These are phyloP conservation scores for Penicillium taxi DNA, from an alignment of 495 filamentous ascomycete genomes.

Conservation along the genomic window DNA sequence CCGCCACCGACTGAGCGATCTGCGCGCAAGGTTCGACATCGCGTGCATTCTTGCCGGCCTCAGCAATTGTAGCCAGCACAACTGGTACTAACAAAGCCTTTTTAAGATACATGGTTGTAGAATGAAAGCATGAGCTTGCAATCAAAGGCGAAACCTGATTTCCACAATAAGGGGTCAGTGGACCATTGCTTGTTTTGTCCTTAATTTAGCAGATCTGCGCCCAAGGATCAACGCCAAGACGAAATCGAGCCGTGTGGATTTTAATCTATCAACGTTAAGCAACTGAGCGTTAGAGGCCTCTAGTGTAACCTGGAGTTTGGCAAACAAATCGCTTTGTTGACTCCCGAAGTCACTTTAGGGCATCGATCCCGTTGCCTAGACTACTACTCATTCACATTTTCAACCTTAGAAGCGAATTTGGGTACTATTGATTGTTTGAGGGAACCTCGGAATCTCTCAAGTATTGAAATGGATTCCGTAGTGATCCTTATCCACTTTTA, in stretches of 20 bases:
- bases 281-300: no score
- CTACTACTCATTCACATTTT: no score
- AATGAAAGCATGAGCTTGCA: conserved; percentile 6
- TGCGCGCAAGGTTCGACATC: conserved; percentile 22
- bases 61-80: conserved; percentile 9
- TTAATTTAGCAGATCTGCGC: conserved; percentile 18
- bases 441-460: no score
- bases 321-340: no score
- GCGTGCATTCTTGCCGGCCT: conserved; percentile 8
- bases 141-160: not conserved
- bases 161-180: conserved; percentile 19
- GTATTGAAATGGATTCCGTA: no score
- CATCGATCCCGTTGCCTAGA: no score
- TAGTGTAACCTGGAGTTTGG: no score
- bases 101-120: conserved; percentile 14
- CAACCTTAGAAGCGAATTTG: no score
- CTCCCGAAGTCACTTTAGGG: no score
- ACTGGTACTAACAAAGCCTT: conserved; percentile 8
- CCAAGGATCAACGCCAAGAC: conserved; percentile 16
- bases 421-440: no score
- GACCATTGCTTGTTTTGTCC: conserved; percentile 18
- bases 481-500: no score
- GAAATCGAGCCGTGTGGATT: conserved; percentile 4
- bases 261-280: no score
- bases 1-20: conserved; percentile 14